phyloP scores from a whole-genome alignment of 2,329 filamentous ascomycete genomes.

The Fusarium buharicum region DNA sequence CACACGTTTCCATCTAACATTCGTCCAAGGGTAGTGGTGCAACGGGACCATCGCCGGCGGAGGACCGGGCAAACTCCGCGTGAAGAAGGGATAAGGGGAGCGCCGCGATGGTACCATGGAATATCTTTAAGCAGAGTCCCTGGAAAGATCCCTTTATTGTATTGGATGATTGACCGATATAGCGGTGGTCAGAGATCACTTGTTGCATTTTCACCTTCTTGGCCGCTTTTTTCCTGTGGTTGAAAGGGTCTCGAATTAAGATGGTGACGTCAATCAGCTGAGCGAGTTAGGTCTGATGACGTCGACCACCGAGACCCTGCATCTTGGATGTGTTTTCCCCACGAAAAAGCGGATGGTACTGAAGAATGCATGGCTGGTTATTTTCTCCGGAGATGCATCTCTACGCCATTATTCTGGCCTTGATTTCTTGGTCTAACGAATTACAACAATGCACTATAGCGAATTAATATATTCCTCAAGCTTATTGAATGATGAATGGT shows the following conservation, averaged over 20 bases:
- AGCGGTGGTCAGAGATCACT: neutral
- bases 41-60: neutral
- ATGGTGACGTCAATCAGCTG: constrained; percentile 43
- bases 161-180: neutral
- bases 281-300: constrained; percentile 35
- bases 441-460: constrained; percentile 11
- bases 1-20: constrained; percentile 31
- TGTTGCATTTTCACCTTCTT: neutral
- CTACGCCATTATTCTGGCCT: constrained; percentile 38
- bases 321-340: constrained; percentile 23
- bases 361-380: constrained; percentile 25
- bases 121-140: neutral
- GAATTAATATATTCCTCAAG: constrained; percentile 7
- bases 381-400: constrained; percentile 28
- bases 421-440: constrained; percentile 26
- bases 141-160: neutral
- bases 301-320: constrained; percentile 42
- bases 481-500: constrained; percentile 20
- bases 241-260: neutral
- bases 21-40: constrained; percentile 12
- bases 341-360: constrained; percentile 14
- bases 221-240: constrained; percentile 9
- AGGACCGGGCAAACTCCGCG: constrained; percentile 5
- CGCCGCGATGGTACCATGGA: constrained; percentile 18
- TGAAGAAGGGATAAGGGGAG: constrained; percentile 1